These are phyloP conservation scores for Rhodotorula sp. DNA, from an alignment of 1,284 basidiomycete genomes.

Conservation along the genomic window DNA sequence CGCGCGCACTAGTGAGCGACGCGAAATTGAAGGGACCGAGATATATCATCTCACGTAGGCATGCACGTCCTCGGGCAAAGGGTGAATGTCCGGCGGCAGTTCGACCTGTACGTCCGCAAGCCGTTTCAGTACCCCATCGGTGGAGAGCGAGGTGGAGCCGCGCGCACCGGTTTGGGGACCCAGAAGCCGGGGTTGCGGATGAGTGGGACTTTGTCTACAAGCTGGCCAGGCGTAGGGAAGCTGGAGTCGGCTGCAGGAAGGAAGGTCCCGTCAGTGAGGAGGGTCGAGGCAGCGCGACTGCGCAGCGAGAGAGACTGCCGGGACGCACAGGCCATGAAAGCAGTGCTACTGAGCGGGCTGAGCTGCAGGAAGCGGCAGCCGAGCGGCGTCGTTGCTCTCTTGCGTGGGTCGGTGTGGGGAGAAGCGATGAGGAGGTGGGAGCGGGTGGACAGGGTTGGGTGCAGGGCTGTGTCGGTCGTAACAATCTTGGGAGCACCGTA, in stretches of 20 bases:
- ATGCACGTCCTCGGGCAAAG: slow-evolving; percentile 81
- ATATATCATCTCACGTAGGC: slow-evolving; percentile 68
- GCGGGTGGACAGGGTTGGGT: no score
- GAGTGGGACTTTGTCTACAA: slow-evolving; percentile 60
- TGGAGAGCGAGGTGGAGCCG: neutral
- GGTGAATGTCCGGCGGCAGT: slow-evolving; percentile 84
- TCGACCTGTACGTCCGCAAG: slow-evolving; percentile 61
- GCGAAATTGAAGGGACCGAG: neutral
- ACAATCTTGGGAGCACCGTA: no score
- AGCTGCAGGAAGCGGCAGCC: neutral
- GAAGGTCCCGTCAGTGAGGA: neutral
- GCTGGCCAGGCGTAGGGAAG: slow-evolving; percentile 17
- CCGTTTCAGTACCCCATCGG: neutral
- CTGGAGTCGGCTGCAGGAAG: neutral
- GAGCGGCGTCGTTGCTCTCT: neutral
- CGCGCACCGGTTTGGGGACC: slow-evolving; percentile 71
- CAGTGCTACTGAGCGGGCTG: neutral
- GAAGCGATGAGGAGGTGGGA: no score
- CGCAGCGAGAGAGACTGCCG: no score
- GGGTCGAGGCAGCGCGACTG: no score
- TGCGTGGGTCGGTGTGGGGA: neutral
- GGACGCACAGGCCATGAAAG: neutral
- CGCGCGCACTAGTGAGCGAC: neutral
- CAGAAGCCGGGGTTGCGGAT: slow-evolving; percentile 90
- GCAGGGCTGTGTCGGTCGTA: no score